Percentiles rank a stretch among this genome's conserved stretches.
phyloP scores from a whole-genome alignment of 2,329 filamentous ascomycete species.

The Penicillium sp. region DNA sequence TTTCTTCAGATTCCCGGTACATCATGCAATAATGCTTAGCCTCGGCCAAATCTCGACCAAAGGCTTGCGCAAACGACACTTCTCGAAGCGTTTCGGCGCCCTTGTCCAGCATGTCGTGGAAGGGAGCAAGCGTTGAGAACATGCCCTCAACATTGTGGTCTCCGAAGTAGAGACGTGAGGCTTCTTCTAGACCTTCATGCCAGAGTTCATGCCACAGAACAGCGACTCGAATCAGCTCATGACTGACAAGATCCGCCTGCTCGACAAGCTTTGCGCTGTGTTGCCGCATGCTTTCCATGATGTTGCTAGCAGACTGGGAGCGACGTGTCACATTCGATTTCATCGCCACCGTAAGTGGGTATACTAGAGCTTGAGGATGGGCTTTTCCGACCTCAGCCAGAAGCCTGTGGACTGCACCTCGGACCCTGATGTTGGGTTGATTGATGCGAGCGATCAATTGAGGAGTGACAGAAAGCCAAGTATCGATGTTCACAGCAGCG shows the following conservation, averaged over 20 bases:
- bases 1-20: constrained; percentile 83
- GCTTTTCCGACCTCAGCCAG: constrained; percentile 89
- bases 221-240: constrained; percentile 94
- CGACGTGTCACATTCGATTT: constrained; percentile 87
- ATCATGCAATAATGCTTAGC: constrained; percentile 95
- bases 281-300: constrained; percentile 97
- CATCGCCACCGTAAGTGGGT: constrained; percentile 95
- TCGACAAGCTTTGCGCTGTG: constrained; percentile 92
- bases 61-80: constrained; percentile 96
- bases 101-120: constrained; percentile 87
- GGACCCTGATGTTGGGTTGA: constrained; percentile 85
- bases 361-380: constrained; percentile 94
- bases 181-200: constrained; percentile 97
- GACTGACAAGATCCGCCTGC: constrained; percentile 91
- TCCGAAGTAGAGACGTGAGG: constrained; percentile 93
- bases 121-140: constrained; percentile 84
- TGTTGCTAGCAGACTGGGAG: constrained; percentile 82
- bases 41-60: constrained; percentile 91
- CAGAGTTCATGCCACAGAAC: constrained; percentile 98
- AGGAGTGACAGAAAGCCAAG: constrained; percentile 97
- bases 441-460: constrained; percentile 97
- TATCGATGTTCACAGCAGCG: constrained; percentile 88
- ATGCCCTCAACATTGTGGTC: constrained; percentile 98
- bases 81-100: constrained; percentile 92
- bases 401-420: constrained; percentile 87